Evolutionary conservation across 352 stramenopile species (phyloP), one percentile per base, ranked within the genome.

Genomic region (Phytophthora chlamydospora): DNA sequence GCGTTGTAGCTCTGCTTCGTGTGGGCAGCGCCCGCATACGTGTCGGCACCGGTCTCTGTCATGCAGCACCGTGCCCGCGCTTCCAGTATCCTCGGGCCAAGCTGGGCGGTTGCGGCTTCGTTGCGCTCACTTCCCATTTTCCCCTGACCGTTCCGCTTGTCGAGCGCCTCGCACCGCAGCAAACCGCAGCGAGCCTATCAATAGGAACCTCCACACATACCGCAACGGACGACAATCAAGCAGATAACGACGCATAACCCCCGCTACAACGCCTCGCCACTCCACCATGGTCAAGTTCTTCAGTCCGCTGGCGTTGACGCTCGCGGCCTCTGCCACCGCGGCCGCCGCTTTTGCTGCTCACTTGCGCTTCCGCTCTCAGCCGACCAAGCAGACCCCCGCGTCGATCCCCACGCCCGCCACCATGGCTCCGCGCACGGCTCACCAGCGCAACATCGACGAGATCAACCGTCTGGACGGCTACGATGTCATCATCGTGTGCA

Each of bases 401-500:
- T 40, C 33, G 24, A 46, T 38, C 24, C 16, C 38, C 17, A 31
- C 52, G 8, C 13, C 34, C 17, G 47, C 42, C 47, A 71, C 45
- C 11, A 85, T 82, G 71, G 68, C 62, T 40, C 57, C 50, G 27
- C 65, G 53, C 45, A 53, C 56, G 16, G 41, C 46, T 12, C 85
- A 93, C 67, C 77, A 91, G 73, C 80, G 76, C 72, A 93, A 91
- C 76, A 94, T 96, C 49, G 72, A 89, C 32, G 77, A 87, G 64
- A 96, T 95, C 81, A 95, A 94, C 65, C 50, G 68, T 44, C 81
- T 96, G n/a, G 75, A 91, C 34, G 88, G 88, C 48, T 99, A 97
- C 75, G 96, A 99, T 61, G 94, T 99, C 35, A 87, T 98, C 63
- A 98, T 99, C 53, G 93, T 99, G 52, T 99, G 97, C 82, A 98